Evolutionary conservation across 768 basidiomycete species (phyloP).

Genomic region (Arthromyces matolae): DNA sequence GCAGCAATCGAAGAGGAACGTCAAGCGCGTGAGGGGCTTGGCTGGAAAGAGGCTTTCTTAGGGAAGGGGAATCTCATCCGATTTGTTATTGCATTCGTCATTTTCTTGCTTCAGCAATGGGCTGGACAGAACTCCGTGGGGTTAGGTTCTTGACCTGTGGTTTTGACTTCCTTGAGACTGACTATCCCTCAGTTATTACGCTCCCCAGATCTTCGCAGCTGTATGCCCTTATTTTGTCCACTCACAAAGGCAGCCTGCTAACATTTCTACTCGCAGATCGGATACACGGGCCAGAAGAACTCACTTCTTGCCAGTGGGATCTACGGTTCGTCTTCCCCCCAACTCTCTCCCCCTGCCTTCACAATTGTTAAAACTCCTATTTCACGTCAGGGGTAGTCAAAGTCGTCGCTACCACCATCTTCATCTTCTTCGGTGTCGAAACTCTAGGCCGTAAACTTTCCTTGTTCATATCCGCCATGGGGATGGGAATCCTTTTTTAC

Average conservation of each 20-base stretch:
- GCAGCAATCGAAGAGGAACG: slow-evolving; percentile 76
- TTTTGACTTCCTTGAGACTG: background rate
- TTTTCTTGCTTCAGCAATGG: slow-evolving; percentile 84
- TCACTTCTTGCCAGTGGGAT: slow-evolving; percentile 72
- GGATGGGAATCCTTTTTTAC: slow-evolving; percentile 80
- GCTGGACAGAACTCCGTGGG: slow-evolving; percentile 79
- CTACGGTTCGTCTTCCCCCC: slow-evolving; percentile 35
- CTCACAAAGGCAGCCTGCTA: background rate
- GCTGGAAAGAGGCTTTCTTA: slow-evolving; percentile 69
- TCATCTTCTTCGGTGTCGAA: slow-evolving; percentile 68
- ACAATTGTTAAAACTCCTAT: too few species aligned
- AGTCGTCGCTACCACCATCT: slow-evolving; percentile 60
- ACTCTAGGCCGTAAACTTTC: slow-evolving; percentile 65
- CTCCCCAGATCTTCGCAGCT: slow-evolving; percentile 69
- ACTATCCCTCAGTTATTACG: slow-evolving; percentile 49
- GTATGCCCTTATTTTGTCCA: background rate
- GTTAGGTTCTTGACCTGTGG: slow-evolving; percentile 20
- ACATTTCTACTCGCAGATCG: slow-evolving; percentile 40
- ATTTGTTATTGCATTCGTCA: slow-evolving; percentile 77
- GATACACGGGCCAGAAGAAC: slow-evolving; percentile 54
- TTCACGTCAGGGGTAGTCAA: slow-evolving; percentile 49
- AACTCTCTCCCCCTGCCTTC: too few species aligned
- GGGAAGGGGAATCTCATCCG: slow-evolving; percentile 80
- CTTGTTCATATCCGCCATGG: slow-evolving; percentile 68
- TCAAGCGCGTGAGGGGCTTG: slow-evolving; percentile 58